A percentile compares a stretch with the other conserved stretches of the same genome.
Evolutionary conservation across 495 filamentous ascomycete genomes (phyloP).

Genomic region (Parmelia sp.): DNA sequence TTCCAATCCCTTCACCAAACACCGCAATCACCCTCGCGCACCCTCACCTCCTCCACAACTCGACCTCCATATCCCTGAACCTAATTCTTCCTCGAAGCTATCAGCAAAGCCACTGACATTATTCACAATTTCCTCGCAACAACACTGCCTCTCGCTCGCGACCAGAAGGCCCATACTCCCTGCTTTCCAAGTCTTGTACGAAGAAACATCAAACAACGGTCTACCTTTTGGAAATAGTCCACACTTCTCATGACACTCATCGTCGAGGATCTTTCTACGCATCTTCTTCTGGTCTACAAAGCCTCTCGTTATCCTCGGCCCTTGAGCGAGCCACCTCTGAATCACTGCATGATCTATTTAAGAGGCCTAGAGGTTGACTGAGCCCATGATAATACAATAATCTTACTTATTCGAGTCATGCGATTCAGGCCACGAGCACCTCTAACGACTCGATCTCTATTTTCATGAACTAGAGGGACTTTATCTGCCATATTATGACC

Average conservation of each 20-base stretch:
- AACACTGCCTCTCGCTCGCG: constrained; percentile 9
- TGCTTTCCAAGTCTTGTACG: not conserved
- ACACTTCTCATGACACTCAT: constrained; percentile 11
- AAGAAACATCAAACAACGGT: not conserved
- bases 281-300: constrained; percentile 3
- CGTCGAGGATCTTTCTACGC: not conserved
- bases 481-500: constrained; percentile 87
- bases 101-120: not conserved
- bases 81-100: not conserved
- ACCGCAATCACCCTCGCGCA: not conserved
- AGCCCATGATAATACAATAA: not conserved
- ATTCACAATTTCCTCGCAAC: not conserved
- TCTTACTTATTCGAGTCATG: constrained; percentile 39
- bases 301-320: not conserved
- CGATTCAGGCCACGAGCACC: constrained; percentile 38
- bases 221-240: not conserved
- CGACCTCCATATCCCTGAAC: not conserved
- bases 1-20: not conserved
- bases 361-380: constrained; percentile 1
- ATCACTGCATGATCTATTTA: constrained; percentile 1
- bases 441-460: constrained; percentile 15
- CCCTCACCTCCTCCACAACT: not conserved
- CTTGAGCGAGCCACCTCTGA: constrained; percentile 2
- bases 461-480: constrained; percentile 35
- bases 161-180: not conserved